Evolutionary conservation across 768 basidiomycete genomes (phyloP).

Genomic region (Xerocomellus intermedius): DNA sequence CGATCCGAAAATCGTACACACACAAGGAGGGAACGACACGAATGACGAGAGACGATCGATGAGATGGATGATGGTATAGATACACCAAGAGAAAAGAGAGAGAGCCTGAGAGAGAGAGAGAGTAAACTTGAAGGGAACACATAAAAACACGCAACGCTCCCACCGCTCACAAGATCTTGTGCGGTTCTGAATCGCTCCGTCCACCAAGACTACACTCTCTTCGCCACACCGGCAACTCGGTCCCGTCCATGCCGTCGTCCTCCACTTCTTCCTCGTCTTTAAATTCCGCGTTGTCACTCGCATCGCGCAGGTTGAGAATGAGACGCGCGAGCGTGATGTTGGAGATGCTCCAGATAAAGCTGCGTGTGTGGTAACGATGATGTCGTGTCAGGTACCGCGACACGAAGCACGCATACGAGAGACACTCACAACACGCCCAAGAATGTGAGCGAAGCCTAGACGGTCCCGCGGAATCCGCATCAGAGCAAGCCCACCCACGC

Average conservation of each 20-base stretch:
- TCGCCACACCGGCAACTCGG: slow-evolving; percentile 4
- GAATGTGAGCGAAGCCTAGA: slow-evolving; percentile 18
- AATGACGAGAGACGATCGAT: no score
- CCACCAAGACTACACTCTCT: no score
- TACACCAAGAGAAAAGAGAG: no score
- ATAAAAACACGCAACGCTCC: no score
- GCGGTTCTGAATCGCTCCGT: no score
- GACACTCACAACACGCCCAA: slow-evolving; percentile 23
- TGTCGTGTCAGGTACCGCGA: background rate
- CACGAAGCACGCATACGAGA: background rate
- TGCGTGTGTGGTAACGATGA: background rate
- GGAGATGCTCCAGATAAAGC: slow-evolving; percentile 37
- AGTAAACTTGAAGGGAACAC: no score
- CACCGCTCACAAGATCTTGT: no score
- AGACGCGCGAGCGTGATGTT: slow-evolving; percentile 35
- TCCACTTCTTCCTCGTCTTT: background rate
- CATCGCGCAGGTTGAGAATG: slow-evolving; percentile 31
- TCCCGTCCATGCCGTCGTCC: background rate
- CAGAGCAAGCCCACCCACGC: background rate
- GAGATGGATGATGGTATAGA: no score
- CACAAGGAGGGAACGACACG: background rate
- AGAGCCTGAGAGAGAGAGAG: no score
- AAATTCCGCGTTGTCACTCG: background rate
- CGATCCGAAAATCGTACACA: no score
- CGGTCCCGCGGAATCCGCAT: background rate